These are phyloP conservation scores for Boletus reticulatus DNA, from an alignment of 768 basidiomycete genomes.

Conservation along the genomic window DNA sequence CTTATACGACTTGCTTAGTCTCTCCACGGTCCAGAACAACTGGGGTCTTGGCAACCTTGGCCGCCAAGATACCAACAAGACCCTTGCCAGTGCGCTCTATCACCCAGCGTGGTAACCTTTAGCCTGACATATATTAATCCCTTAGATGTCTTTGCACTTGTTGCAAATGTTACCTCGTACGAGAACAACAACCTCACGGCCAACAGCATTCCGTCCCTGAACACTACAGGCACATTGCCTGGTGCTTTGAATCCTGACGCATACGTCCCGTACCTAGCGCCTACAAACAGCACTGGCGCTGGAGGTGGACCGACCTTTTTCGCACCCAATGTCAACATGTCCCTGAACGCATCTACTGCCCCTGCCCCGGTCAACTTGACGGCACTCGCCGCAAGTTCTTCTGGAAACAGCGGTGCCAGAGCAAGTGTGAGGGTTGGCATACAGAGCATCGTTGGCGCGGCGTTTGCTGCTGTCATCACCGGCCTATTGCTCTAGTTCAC, in stretches of 20 bases:
- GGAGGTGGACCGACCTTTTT: slow-evolving; percentile 43
- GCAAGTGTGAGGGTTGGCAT: slow-evolving; percentile 1
- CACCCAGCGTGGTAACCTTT: neutral
- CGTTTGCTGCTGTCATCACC: neutral
- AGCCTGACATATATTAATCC: neutral
- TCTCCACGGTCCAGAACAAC: slow-evolving; percentile 58
- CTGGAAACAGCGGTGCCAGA: neutral
- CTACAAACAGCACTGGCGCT: slow-evolving; percentile 37
- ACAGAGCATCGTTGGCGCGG: slow-evolving; percentile 6
- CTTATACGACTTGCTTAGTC: slow-evolving; percentile 16
- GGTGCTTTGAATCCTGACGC: slow-evolving; percentile 42
- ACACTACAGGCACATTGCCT: slow-evolving; percentile 40
- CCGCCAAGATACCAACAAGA: slow-evolving; percentile 53
- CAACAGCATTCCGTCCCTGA: slow-evolving; percentile 33
- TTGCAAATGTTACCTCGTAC: slow-evolving; percentile 48
- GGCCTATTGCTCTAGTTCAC: slow-evolving; percentile 11
- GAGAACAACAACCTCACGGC: slow-evolving; percentile 34
- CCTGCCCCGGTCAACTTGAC: slow-evolving; percentile 44
- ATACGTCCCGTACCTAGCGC: slow-evolving; percentile 46
- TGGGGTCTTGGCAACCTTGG: slow-evolving; percentile 63
- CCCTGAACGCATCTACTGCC: slow-evolving; percentile 32
- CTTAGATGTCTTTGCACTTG: slow-evolving; percentile 51
- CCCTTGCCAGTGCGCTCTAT: slow-evolving; percentile 15
- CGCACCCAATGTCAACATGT: slow-evolving; percentile 32
- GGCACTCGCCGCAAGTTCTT: slow-evolving; percentile 1